A percentile compares a stretch with the other conserved stretches of the same genome.
phyloP scores from a whole-genome alignment of 78 protist genomes.

The Polysphondylium violaceum region DNA sequence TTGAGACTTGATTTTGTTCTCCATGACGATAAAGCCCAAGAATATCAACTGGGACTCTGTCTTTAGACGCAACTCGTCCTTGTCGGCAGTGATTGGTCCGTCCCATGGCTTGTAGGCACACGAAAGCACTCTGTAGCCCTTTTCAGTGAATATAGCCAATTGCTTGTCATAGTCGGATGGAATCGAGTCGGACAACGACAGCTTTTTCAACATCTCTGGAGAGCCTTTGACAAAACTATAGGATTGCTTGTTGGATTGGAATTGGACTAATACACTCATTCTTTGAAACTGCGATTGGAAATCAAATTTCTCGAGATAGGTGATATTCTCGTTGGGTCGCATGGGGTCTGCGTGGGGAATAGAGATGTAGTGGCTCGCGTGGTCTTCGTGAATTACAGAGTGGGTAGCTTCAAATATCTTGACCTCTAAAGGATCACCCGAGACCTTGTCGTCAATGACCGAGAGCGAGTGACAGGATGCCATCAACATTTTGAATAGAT shows the following conservation, averaged over 20 bases:
- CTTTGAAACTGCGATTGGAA: conserved; percentile 88
- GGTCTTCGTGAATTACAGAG: conserved; percentile 58
- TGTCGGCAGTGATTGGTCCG: neutral
- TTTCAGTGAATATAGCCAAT: conserved; percentile 69
- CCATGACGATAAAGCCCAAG: conserved; percentile 81
- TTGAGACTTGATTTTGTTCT: conserved; percentile 85
- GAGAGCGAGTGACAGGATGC: conserved; percentile 90
- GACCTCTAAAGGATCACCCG: conserved; percentile 94
- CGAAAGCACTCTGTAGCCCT: conserved; percentile 93
- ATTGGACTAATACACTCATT: conserved; percentile 85
- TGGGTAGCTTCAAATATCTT: conserved; percentile 84
- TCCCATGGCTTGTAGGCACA: conserved; percentile 64
- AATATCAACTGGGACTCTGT: conserved; percentile 81
- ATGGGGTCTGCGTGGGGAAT: neutral
- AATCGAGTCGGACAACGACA: conserved; percentile 62
- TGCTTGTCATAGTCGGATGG: conserved; percentile 76
- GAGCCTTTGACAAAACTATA: conserved; percentile 88
- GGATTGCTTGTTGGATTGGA: neutral
- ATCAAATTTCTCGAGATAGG: conserved; percentile 66
- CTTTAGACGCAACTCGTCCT: conserved; percentile 8
- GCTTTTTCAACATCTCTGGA: conserved; percentile 87
- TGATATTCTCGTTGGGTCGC: neutral
- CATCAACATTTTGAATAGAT: conserved; percentile 1
- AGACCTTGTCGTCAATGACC: conserved; percentile 35
- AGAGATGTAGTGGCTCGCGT: neutral